phyloP scores from a whole-genome alignment of 2,329 filamentous ascomycete species.

The Cytospora schulzeri region DNA sequence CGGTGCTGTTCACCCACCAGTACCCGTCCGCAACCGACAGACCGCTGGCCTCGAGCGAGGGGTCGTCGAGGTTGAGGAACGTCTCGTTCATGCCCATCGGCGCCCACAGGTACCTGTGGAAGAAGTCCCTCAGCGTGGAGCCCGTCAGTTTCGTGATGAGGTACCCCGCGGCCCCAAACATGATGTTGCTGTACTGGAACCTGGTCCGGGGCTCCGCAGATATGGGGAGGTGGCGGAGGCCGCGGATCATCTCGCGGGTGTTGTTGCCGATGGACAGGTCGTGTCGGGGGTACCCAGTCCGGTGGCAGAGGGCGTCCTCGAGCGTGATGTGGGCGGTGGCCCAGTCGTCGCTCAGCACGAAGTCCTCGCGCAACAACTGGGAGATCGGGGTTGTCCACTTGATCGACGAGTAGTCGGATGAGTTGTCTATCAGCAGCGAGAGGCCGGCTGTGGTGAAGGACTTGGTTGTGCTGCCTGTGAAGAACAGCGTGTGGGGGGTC shows the following conservation, averaged over 20 bases:
- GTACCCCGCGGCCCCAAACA: conserved; percentile 49
- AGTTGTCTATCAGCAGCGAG: conserved; percentile 50
- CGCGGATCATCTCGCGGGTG: conserved; percentile 42
- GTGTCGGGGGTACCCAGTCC: conserved; percentile 51
- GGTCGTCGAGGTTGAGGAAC: conserved; percentile 38
- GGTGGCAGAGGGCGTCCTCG: conserved; percentile 56
- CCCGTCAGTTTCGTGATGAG: conserved; percentile 48
- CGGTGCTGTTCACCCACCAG: conserved; percentile 38
- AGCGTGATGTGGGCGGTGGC: conserved; percentile 52
- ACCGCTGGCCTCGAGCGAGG: conserved; percentile 27
- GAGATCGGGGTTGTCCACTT: conserved; percentile 52
- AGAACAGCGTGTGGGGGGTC: conserved; percentile 54
- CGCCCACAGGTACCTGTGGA: conserved; percentile 45
- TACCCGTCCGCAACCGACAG: conserved; percentile 39
- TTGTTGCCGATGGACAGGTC: conserved; percentile 38
- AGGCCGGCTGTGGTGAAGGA: conserved; percentile 54
- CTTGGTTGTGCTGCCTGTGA: conserved; percentile 59
- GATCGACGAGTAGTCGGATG: conserved; percentile 40
- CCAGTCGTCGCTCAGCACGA: conserved; percentile 49
- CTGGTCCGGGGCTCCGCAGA: conserved; percentile 46
- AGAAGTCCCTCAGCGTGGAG: conserved; percentile 41
- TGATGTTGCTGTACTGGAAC: conserved; percentile 54
- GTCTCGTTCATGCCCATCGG: conserved; percentile 52
- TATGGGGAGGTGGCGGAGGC: conserved; percentile 48
- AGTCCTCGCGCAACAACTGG: conserved; percentile 52